Base-by-base conservation (phyloP, 208 protist species). In the Trypanosoma cruzi region DNA sequence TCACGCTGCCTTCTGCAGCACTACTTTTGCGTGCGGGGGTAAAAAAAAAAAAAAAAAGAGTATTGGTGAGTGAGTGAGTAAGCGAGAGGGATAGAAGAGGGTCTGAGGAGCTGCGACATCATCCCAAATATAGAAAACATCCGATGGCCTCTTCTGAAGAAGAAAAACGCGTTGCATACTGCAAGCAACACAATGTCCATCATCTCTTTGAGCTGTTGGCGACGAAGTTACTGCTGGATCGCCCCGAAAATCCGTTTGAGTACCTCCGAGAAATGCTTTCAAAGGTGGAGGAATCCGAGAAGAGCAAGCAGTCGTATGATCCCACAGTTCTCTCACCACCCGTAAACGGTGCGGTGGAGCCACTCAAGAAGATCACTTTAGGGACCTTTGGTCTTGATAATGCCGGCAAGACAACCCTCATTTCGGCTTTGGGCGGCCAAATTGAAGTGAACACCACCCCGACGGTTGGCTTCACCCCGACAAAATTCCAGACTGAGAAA, bases 331-430 rank as follows among this genome's bases (percentile, higher is more conserved):
- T 94, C 44, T 82, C 88, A 40, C 85, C 81, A 48, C 53, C 40
- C 50, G 68, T 40, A 32, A 64, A 62, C 3, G 66, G 55, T 18
- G 49, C 14, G 11, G 42, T 5, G 37, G 5, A 63, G 46, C 37
- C 53, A 14, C 71, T 68, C 13, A 80, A 73, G 74, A 91, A 79
- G 55, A 84, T 97, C 29, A 95, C 93, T 0, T 55, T 97, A 20
- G 93, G 82, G 14, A 89, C 85, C 54, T 96, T 97, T 68, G 94
- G 94, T 54, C 54, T 98, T 50, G 87, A 95, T 58, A 89, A 92
- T 64, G 94, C 94, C 1, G 99, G 99, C 32, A 99, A 99, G 82
- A 99, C 99, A 14, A 99, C 98, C 13, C 91, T 99, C 24, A 77
- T 99, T 20, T 99, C 99, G 48, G 86, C 93, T 29, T 90, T 99